Evolutionary conservation across 129 eudicot genomes (phyloP).

Genomic region (Centrapalus pauciflorus): DNA sequence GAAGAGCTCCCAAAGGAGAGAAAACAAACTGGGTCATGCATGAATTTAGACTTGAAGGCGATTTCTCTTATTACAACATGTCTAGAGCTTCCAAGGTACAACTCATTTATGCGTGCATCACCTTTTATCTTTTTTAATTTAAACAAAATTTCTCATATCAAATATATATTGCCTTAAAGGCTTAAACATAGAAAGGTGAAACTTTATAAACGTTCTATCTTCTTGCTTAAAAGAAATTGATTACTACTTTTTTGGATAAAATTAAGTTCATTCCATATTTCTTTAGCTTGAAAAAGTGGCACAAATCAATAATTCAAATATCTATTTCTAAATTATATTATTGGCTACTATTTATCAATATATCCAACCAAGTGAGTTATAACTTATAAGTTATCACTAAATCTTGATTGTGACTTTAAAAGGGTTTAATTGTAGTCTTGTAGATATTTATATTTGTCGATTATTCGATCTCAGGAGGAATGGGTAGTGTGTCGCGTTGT

Average conservation of each 20-base stretch:
- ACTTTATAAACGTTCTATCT: no score
- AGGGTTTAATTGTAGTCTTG: no score
- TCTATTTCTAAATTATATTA: neutral
- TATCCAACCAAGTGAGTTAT: no score
- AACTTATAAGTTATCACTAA: neutral
- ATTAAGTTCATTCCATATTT: neutral
- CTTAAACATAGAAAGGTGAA: no score
- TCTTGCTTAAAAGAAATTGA: no score
- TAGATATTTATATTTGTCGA: neutral
- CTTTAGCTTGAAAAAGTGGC: neutral
- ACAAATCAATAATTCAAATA: neutral
- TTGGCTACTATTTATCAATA: no score
- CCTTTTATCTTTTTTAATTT: neutral
- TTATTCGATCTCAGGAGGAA: constrained; percentile 41
- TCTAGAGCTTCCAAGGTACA: constrained; percentile 63
- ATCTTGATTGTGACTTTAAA: neutral
- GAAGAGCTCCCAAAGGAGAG: constrained; percentile 88
- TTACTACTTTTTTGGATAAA: neutral
- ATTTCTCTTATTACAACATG: constrained; percentile 64
- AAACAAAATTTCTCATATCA: neutral
- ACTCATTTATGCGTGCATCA: neutral
- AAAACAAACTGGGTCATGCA: constrained; percentile 93
- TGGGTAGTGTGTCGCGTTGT: constrained; percentile 74
- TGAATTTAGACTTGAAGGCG: constrained; percentile 79
- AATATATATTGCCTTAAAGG: neutral